Evolutionary conservation across 345 rosid genomes (phyloP).

Genomic region (Eucalyptus erythrocorys): DNA sequence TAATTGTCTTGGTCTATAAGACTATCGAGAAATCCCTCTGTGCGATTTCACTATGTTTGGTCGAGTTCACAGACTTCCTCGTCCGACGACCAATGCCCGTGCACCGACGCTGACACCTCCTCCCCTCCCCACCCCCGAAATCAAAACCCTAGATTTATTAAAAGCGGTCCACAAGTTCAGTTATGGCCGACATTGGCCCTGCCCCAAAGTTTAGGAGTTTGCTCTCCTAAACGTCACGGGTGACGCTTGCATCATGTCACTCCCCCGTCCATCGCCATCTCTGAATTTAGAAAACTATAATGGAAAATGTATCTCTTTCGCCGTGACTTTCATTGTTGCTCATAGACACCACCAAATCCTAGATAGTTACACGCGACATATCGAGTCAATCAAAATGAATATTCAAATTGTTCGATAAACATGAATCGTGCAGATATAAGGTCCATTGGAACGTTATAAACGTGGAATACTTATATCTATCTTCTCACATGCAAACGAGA

Average conservation of each 20-base stretch:
- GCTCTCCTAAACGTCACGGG: background rate
- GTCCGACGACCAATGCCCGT: background rate
- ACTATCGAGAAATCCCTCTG: background rate
- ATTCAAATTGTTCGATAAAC: background rate
- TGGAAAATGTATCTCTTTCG: background rate
- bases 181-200: background rate
- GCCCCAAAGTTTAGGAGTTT: background rate
- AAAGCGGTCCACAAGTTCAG: background rate
- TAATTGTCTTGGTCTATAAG: background rate
- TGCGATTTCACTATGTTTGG: background rate
- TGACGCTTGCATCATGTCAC: background rate
- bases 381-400: background rate
- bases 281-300: background rate
- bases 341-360: background rate
- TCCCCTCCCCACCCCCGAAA: background rate
- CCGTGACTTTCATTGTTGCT: background rate
- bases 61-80: background rate
- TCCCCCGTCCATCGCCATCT: background rate
- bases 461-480: background rate
- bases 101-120: background rate
- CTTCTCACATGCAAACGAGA: background rate
- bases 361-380: background rate
- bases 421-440: fast-evolving
- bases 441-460: background rate
- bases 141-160: background rate